Evolutionary conservation across 768 basidiomycete genomes (phyloP).

Genomic region (Lyophyllum decastes): DNA sequence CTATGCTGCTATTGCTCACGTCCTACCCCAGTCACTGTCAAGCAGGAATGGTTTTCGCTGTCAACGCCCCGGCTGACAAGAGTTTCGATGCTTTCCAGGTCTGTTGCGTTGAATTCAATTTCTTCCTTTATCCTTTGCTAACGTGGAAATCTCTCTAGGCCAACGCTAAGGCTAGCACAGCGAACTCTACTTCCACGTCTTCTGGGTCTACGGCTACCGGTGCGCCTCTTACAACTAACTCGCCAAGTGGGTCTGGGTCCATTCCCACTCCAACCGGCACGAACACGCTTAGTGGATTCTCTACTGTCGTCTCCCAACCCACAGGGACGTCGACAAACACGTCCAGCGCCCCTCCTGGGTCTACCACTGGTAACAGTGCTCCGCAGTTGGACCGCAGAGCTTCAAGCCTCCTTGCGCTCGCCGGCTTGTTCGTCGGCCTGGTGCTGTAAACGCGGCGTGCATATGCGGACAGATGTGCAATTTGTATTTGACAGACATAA

Average conservation of each 20-base stretch:
- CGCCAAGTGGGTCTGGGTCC: too few relatives aligned
- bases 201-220: not conserved
- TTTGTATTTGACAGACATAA: too few relatives aligned
- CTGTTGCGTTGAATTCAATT: not conserved
- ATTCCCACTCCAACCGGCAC: too few relatives aligned
- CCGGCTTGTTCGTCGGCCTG: not conserved
- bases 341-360: not conserved
- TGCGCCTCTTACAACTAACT: too few relatives aligned
- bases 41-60: slow-evolving; percentile 62
- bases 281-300: not conserved
- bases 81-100: slow-evolving; percentile 51
- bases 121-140: too few relatives aligned
- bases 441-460: not conserved
- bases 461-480: too few relatives aligned
- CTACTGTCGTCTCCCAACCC: not conserved
- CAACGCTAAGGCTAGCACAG: slow-evolving; percentile 18
- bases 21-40: slow-evolving; percentile 43
- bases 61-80: slow-evolving; percentile 51
- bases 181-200: not conserved
- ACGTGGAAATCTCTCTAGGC: slow-evolving; percentile 3
- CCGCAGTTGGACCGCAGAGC: slow-evolving; percentile 18
- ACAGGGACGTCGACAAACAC: not conserved
- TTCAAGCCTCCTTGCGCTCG: not conserved
- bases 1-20: not conserved
- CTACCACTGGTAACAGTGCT: slow-evolving; percentile 1